Evolutionary conservation across 345 rosid species (phyloP), one percentile per base, ranked within the genome.

Genomic region (Aethionema arabicum): DNA sequence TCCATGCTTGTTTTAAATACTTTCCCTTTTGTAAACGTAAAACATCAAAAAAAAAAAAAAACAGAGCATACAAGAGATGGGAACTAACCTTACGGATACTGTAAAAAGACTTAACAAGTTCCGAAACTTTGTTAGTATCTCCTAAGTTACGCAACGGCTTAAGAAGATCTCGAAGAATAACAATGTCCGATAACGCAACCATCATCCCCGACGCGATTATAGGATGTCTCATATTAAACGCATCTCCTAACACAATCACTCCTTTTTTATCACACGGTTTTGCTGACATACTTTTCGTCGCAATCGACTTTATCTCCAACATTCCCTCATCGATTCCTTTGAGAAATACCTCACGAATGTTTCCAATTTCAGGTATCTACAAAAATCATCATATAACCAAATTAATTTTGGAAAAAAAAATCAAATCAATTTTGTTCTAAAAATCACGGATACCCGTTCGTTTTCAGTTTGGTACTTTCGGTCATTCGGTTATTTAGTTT

Each of bases 161-260:
- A 0, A 69, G 58, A 52, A 69, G 74, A 31, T 45, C 13, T 4
- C 63, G 57, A 32, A 62, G 51, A 62, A 69, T 55, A 35, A 36
- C 39, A 62, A 62, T 3, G 38, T 69, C 74, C 4, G 74, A 69
- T 37, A 69, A 56, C n/a, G 62, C 63, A 61, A 69, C 74, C 68
- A 62, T 62, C 74, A 69, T 69, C 5, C 68, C 74, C n/a, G 74
- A 47, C 3, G 68, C 68, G n/a, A 45, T 4, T 56, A 53, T 10
- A 15, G 74, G 74, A 55, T 69, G 68, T 35, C 74, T 68, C 74
- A 69, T 69, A 13, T 69, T 62, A 13, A 69, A 61, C 7, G 74
- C 63, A 62, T 69, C 74, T 47, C 68, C 74, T 35, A 69, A 62
- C 32, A 62, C 63, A 48, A 69, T 62, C 38, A 62, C 63, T 47